phyloP scores from a whole-genome alignment of 2,329 filamentous ascomycete genomes.

The Fusarium coffeatum region DNA sequence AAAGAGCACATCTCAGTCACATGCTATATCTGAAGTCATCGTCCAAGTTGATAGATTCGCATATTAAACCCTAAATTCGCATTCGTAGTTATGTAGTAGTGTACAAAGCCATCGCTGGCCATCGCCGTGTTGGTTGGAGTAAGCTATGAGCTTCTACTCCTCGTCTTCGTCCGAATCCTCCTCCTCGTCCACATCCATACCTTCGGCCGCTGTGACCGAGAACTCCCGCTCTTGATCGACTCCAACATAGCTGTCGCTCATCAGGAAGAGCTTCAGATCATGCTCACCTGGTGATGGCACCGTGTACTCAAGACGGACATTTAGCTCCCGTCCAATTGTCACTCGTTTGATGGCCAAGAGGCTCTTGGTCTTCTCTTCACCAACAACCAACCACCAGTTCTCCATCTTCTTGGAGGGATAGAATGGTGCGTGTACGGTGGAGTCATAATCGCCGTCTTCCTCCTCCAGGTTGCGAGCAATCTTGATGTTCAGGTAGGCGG shows the following conservation, averaged over 20 bases:
- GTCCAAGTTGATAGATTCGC: constrained; percentile 37
- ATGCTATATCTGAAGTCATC: constrained; percentile 22
- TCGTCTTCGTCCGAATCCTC: constrained; percentile 73
- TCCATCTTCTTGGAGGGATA: constrained; percentile 93
- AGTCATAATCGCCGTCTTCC: constrained; percentile 73
- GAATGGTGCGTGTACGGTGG: constrained; percentile 93
- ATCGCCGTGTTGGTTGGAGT: constrained; percentile 30
- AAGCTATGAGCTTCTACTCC: constrained; percentile 33
- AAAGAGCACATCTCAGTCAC: constrained; percentile 44
- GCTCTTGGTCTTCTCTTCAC: constrained; percentile 88
- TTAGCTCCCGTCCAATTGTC: constrained; percentile 82
- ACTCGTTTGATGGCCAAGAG: constrained; percentile 94
- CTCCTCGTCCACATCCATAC: constrained; percentile 93
- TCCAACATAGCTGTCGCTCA: constrained; percentile 97
- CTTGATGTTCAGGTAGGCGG: constrained; percentile 84
- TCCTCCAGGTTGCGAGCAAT: constrained; percentile 84
- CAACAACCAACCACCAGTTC: constrained; percentile 98
- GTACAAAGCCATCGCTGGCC: constrained; percentile 47
- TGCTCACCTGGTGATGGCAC: constrained; percentile 87
- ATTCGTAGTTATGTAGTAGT: constrained; percentile 49
- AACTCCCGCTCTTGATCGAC: constrained; percentile 97
- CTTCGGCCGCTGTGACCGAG: constrained; percentile 85
- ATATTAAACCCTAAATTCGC: constrained; percentile 45
- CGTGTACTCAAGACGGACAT: constrained; percentile 86
- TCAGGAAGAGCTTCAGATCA: constrained; percentile 89